Percentiles rank a stretch among this genome's conserved stretches.
Evolutionary conservation across 306 rosid genomes (phyloP).

Genomic region (Herpetospermum pedunculosum): DNA sequence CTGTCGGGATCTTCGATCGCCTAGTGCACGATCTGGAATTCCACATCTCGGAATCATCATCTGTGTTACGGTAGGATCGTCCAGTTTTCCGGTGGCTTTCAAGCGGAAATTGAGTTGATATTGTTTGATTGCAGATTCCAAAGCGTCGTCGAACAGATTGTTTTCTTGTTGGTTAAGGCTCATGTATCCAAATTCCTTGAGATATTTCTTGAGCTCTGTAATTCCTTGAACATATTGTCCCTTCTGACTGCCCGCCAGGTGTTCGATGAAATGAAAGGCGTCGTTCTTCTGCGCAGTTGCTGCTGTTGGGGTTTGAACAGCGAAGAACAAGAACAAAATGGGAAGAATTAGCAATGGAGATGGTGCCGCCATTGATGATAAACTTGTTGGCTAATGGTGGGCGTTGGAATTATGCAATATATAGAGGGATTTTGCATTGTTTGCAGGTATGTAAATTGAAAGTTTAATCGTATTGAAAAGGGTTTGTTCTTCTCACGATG

Average conservation of each 20-base stretch:
- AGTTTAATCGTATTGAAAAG: no score
- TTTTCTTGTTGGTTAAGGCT: not conserved
- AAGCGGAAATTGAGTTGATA: not conserved
- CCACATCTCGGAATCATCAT: not conserved
- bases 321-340: not conserved
- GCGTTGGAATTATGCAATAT: no score
- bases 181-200: not conserved
- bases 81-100: not conserved
- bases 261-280: not conserved
- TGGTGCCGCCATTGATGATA: not conserved
- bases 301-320: not conserved
- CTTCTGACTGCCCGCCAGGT: not conserved
- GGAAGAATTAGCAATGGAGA: not conserved
- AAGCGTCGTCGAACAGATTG: not conserved
- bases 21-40: not conserved
- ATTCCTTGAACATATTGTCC: not conserved
- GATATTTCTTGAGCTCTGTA: not conserved
- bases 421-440: no score
- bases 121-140: not conserved
- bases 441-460: no score
- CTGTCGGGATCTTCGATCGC: not conserved
- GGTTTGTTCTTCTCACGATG: no score
- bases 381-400: no score
- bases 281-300: not conserved
- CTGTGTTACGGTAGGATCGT: not conserved